Evolutionary conservation across 2,329 filamentous ascomycete genomes (phyloP), one percentile per base, ranked within the genome.

Genomic region (Fusarium globosum): DNA sequence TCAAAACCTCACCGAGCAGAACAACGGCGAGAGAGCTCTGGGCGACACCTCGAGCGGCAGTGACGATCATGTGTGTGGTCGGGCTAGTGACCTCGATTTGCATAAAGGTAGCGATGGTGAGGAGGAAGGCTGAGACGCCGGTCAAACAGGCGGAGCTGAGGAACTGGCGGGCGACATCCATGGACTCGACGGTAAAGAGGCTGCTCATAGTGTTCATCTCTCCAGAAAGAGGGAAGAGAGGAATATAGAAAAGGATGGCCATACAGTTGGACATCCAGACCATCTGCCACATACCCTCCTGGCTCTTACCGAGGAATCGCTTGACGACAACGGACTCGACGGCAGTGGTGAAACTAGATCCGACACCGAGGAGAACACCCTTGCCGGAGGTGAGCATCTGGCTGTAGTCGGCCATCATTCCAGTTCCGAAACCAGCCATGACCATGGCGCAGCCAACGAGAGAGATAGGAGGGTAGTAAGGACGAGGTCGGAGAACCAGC

Each of bases 201-300:
- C 41, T 66, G 55, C 51, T 62, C 70, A 72, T 72, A 48, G 76
- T 72, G 48, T 33, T 52, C 39, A 77, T 68, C 49, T 77, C 76
- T 23, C 76, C 76, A 5, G 76, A 77, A 21, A 77, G 74, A 41
- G 76, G 76, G 21, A 77, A 68, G 33, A 77, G 76, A 28, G 76
- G 76, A 21, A 76, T 65, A 21, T 77, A 77, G 63, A 77, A 77
- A 45, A 76, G 68, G 16, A 76, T 41, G 18, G 76, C 76, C 76
- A 77, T 76, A 45, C 67, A 73, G 72, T 77, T 77, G 30, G 76
- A 77, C 76, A 77, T 77, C 76, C 76, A 77, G 35, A 77, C 76
- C 76, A 77, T 77, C 72, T 77, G 76, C 76, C 76, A 77, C 74
- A 77, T 77, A 38, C 76, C 76, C 63, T 77, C 76, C 56, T 69